Conservation (phyloP, 495 filamentous ascomycete species). For the Pyronema domesticum region DNA sequence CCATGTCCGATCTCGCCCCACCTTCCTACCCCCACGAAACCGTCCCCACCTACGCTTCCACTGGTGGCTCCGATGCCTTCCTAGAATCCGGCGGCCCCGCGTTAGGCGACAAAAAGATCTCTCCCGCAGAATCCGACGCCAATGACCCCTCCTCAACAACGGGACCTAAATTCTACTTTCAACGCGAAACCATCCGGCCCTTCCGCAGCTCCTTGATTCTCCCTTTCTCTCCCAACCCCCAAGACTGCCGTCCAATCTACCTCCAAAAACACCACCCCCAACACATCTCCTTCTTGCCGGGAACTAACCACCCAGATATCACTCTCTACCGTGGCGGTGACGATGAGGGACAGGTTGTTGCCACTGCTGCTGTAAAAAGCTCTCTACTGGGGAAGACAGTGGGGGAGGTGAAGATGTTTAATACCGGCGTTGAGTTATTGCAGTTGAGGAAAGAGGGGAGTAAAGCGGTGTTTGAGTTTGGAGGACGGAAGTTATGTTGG, state of each 20-base stretch:
- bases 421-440: neutral
- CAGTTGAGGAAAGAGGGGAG: neutral
- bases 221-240: neutral
- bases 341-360: neutral
- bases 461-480: neutral
- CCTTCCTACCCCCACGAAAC: constrained; percentile 1
- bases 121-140: neutral
- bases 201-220: neutral
- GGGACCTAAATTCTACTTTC: neutral
- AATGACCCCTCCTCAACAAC: too few species aligned
- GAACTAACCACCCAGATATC: neutral
- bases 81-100: neutral
- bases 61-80: neutral
- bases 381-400: neutral
- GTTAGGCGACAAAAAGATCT: neutral
- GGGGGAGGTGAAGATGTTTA: neutral
- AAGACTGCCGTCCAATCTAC: neutral
- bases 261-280: neutral
- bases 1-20: neutral
- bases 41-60: neutral
- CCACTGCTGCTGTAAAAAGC: neutral
- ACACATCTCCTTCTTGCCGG: neutral
- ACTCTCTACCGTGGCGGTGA: neutral
- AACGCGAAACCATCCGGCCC: neutral
- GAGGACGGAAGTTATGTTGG: neutral